Conservation (phyloP, 1,284 basidiomycete genomes). For the Neotropicomus parvogracilis region DNA sequence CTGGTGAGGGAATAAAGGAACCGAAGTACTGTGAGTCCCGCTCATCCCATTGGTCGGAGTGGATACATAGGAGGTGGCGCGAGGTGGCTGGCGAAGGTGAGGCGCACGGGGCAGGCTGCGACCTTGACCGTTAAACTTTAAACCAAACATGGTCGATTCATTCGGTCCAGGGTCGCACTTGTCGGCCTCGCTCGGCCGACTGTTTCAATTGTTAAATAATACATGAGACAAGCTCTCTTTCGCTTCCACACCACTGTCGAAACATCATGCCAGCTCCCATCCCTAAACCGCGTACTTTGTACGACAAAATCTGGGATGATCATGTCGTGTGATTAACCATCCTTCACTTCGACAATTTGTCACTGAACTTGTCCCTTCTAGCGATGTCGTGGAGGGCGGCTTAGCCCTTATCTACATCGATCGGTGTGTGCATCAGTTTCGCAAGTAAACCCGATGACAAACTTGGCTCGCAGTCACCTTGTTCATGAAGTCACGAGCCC, state of each 20-base stretch:
- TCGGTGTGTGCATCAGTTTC: constrained; percentile 47
- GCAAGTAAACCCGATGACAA: background rate
- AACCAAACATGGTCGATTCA: too few species aligned
- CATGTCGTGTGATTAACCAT: constrained; percentile 74
- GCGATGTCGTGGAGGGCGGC: constrained; percentile 76
- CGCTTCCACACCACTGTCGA: constrained; percentile 1
- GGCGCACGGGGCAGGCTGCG: too few species aligned
- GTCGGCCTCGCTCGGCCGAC: constrained; percentile 30
- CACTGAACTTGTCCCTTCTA: constrained; percentile 34
- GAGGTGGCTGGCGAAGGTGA: too few species aligned
- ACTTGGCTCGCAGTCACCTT: constrained; percentile 63
- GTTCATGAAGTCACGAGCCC: constrained; percentile 96
- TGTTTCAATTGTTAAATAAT: background rate
- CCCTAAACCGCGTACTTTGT: constrained; percentile 73
- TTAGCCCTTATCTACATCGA: constrained; percentile 92
- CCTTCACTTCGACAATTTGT: constrained; percentile 3
- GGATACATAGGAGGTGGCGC: too few species aligned
- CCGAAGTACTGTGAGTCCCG: too few species aligned
- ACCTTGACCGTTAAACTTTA: too few species aligned
- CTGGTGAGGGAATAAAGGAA: too few species aligned
- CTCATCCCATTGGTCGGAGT: too few species aligned
- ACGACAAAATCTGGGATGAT: constrained; percentile 97
- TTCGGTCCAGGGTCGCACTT: too few species aligned
- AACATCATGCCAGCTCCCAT: constrained; percentile 54
- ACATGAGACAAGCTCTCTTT: background rate